A percentile compares a stretch with the other conserved stretches of the same genome.
phyloP scores from a whole-genome alignment of 2,329 filamentous ascomycete species.

The Hymenoscyphus fructigenus region DNA sequence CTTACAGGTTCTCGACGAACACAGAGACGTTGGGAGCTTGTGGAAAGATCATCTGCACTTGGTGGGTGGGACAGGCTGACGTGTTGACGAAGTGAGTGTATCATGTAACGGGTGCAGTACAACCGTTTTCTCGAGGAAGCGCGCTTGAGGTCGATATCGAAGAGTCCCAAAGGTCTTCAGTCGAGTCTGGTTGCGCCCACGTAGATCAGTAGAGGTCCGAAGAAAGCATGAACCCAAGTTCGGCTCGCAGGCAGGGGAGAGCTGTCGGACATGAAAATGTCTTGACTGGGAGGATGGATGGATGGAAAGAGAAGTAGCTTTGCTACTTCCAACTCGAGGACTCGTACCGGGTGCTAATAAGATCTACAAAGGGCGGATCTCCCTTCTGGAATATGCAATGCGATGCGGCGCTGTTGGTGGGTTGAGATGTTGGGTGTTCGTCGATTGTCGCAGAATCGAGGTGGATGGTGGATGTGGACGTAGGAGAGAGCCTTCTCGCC shows the following conservation, averaged over 20 bases:
- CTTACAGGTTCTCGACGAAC: constrained; percentile 35
- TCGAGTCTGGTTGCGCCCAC: neutral
- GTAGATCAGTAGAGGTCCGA: neutral
- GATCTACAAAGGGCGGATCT: constrained; percentile 13
- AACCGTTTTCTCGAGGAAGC: constrained; percentile 12
- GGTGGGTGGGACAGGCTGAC: constrained; percentile 32
- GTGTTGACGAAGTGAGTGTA: constrained; percentile 30
- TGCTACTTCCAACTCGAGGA: neutral
- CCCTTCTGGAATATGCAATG: constrained; percentile 20
- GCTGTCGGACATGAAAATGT: neutral
- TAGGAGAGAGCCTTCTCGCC: constrained; percentile 3
- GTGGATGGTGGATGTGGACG: constrained; percentile 4
- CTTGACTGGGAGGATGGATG: neutral
- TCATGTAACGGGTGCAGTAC: constrained; percentile 26
- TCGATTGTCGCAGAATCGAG: neutral
- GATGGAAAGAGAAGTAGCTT: neutral
- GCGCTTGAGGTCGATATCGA: constrained; percentile 13
- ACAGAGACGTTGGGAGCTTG: constrained; percentile 29
- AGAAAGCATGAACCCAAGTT: constrained; percentile 1
- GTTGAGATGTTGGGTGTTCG: constrained; percentile 4
- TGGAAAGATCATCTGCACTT: constrained; percentile 32
- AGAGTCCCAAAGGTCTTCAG: constrained; percentile 2
- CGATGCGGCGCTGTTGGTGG: constrained; percentile 8
- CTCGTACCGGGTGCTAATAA: neutral
- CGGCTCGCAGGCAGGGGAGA: neutral